Evolutionary conservation across 192 early-diverging fungal genomes (phyloP).

Genomic region (Glomus cerebriforme): DNA sequence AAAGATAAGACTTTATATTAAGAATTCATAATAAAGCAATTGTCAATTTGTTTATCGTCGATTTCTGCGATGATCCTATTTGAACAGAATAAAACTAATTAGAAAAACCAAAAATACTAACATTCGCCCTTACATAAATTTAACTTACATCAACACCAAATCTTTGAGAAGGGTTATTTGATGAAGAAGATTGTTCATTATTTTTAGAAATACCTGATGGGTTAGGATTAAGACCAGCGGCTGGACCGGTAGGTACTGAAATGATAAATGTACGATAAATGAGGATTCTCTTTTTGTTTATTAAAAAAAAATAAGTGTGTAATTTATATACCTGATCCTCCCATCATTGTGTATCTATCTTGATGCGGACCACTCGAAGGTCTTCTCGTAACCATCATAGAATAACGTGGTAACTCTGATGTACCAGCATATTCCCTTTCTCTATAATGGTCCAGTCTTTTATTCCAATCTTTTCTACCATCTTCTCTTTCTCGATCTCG

Average conservation of each 20-base stretch:
- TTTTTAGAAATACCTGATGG: neutral
- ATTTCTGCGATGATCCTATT: neutral
- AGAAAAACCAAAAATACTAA: neutral
- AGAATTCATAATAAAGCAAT: no score
- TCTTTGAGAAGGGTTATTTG: neutral
- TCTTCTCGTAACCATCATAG: conserved; percentile 14
- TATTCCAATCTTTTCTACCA: conserved; percentile 20
- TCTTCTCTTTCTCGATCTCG: conserved; percentile 19
- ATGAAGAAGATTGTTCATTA: neutral
- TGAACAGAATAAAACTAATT: neutral
- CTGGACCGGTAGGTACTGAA: conserved; percentile 25
- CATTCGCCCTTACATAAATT: neutral
- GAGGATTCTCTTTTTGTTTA: no score
- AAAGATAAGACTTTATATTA: no score
- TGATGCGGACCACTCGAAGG: conserved; percentile 2
- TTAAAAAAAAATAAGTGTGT: neutral
- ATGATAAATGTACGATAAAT: no score
- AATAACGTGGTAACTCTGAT: conserved; percentile 6
- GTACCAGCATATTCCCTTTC: neutral
- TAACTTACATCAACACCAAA: neutral
- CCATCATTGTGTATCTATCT: conserved; percentile 12
- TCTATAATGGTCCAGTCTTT: conserved; percentile 11
- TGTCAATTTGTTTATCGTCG: neutral
- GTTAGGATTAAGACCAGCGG: neutral
- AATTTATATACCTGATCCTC: neutral